Percentiles rank a stretch among this genome's conserved stretches.
Evolutionary conservation across 495 filamentous ascomycete genomes (phyloP).

Genomic region (Usnea hakonensis): DNA sequence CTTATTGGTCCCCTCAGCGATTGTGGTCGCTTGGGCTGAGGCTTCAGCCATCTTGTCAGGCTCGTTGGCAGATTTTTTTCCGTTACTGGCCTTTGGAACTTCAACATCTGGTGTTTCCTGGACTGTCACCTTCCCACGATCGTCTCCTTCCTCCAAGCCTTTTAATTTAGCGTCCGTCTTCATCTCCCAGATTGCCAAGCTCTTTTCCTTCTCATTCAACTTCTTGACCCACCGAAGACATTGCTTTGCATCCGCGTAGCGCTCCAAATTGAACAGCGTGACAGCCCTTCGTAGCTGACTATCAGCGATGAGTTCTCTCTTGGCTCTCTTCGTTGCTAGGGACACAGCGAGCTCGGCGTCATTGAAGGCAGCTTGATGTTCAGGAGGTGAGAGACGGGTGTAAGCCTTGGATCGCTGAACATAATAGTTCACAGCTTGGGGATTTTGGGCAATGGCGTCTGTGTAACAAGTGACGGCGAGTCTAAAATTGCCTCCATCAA

Average conservation of each 20-base stretch:
- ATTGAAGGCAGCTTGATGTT: slow-evolving; percentile 51
- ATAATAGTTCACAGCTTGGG: slow-evolving; percentile 72
- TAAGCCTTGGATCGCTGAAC: slow-evolving; percentile 82
- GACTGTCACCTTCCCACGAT: slow-evolving; percentile 48
- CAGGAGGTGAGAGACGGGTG: slow-evolving; percentile 52
- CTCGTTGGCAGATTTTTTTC: slow-evolving; percentile 16
- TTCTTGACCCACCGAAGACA: slow-evolving; percentile 61
- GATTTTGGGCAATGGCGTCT: slow-evolving; percentile 57
- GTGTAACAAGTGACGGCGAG: slow-evolving; percentile 66
- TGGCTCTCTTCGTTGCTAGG: slow-evolving; percentile 62
- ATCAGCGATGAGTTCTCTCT: slow-evolving; percentile 68
- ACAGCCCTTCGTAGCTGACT: slow-evolving; percentile 77
- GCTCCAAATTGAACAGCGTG: slow-evolving; percentile 59
- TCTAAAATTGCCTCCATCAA: slow-evolving; percentile 53
- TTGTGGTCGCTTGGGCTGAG: slow-evolving; percentile 8
- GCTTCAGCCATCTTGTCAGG: slow-evolving; percentile 21
- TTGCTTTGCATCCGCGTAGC: slow-evolving; percentile 68
- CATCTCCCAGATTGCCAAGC: slow-evolving; percentile 53
- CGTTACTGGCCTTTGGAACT: slow-evolving; percentile 33
- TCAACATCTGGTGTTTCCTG: slow-evolving; percentile 56
- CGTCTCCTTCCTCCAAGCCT: slow-evolving; percentile 53
- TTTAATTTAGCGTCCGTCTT: slow-evolving; percentile 46
- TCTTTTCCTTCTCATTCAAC: slow-evolving; percentile 53
- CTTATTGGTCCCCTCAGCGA: neutral
- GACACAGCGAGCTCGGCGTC: slow-evolving; percentile 76